Evolutionary conservation across 139 green algal species (phyloP), one percentile per base, ranked within the genome.

Genomic region (Zygnema cylindricum): DNA sequence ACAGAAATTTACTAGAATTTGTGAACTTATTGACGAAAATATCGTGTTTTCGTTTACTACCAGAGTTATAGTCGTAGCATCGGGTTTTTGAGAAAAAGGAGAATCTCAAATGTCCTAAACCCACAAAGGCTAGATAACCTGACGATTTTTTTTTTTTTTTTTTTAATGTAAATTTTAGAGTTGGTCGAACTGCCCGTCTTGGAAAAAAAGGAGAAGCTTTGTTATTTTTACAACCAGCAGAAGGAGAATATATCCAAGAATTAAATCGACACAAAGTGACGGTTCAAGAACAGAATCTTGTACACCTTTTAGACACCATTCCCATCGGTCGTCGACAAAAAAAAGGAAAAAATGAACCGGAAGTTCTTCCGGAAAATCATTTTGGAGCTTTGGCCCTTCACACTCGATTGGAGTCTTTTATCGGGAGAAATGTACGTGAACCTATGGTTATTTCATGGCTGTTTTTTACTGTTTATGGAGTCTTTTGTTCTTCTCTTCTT

Each of bases 161-260:
- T n/a, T n/a, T n/a, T n/a, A n/a, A n/a, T n/a, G n/a, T n/a, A n/a
- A n/a, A n/a, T n/a, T n/a, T 7, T 77, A 91, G 86, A 33, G 96
- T 98, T 69, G 97, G 96, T 1, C 94, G 96, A n/a, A 97, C 96
- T 7, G 96, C 96, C 0, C 95, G 97, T 76, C 94, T 98, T 90
- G 96, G 96, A 23, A 86, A 93, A 38, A n/a, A 79, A 1, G 97
- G 97, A 2, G 95, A 98, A 88, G 93, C 96, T 0, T 49, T 98
- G 22, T 88, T 98, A 32, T 95, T 98, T 79, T 92, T 98, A n/a
- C 92, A 95, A 92, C 96, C 96, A 33, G 87, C 84, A 3, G 97
- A 99, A 91, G 40, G 77, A 38, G 92, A 90, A n/a, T 99, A 98
- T 88, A 76, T 96, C 42, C 76, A 93, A 2, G 85, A 96, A 82